Evolutionary conservation across 129 eudicot genomes (phyloP), one percentile per base, ranked within the genome.

Genomic region (Escallonia herrerae): DNA sequence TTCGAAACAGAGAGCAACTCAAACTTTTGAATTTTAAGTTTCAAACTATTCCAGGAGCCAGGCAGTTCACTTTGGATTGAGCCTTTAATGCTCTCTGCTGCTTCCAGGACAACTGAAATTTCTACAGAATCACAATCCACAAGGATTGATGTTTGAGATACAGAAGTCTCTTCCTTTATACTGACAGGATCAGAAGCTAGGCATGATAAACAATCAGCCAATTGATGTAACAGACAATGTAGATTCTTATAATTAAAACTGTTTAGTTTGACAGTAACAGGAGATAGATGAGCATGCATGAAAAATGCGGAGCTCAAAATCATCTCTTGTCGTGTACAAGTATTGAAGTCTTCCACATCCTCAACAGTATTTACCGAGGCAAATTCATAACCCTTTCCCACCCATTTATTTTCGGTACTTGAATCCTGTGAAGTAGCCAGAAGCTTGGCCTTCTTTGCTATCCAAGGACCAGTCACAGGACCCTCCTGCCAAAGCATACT

Each of bases 11-110:
- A 86, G 12, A 84, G 71, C 73, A 89, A 74, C 79, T 86, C 86
- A 78, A 94, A 77, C 38, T 82, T 86, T 11, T 44, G 71, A 77
- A 84, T 71, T 60, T 89, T 59, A 10, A 94, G 63, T 49, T 67
- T 82, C 14, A 89, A 68, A 59, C 74, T 72, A 71, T 71, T 68
- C 99, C 99, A 94, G 71, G 88, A 82, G 41, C 99, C 97, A 0
- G 95, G 93, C 63, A 94, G 91, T 80, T 94, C 99, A 40, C 68
- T 79, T 66, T 80, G 96, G 61, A 81, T 77, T 14, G 93, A 78
- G 62, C 75, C 58, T 65, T 81, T 83, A 7, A 56, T 55, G 40
- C 50, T 52, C 46, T 79, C 84, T 9, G 22, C 68, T 33, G 76
- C 70, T 54, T 80, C 79, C 68, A 77, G 39, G 6, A 71, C 51